Conservation (phyloP, 768 basidiomycete genomes). For the Floccularia luteovirens region DNA sequence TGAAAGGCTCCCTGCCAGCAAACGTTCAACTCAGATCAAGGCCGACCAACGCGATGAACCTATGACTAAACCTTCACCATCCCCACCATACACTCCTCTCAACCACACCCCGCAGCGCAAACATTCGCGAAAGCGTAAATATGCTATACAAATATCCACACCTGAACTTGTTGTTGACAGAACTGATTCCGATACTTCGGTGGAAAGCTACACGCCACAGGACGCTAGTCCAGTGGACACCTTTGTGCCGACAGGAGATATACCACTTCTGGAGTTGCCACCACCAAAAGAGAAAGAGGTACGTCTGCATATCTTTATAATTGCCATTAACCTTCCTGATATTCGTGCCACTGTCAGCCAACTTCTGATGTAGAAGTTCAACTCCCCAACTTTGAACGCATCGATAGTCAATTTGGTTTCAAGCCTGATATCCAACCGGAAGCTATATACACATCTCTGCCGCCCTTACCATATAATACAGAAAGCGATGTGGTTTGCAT, state of each 20-base stretch:
- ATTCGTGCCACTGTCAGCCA: neutral
- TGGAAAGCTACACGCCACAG: conserved; percentile 2
- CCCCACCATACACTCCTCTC: too few species aligned
- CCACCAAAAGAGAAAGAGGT: conserved; percentile 9
- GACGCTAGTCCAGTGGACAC: conserved; percentile 2
- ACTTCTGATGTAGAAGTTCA: conserved; percentile 5
- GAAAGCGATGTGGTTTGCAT: neutral
- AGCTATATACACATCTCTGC: conserved; percentile 1
- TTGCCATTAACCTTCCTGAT: neutral
- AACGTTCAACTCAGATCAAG: too few species aligned
- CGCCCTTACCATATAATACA: conserved; percentile 2
- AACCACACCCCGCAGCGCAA: too few species aligned
- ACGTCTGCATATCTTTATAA: conserved; percentile 3
- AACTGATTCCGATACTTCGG: conserved; percentile 1
- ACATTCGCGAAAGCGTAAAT: too few species aligned
- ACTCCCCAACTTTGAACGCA: conserved; percentile 11
- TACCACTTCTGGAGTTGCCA: conserved; percentile 14
- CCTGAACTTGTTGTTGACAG: neutral
- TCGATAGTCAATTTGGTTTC: conserved; percentile 10
- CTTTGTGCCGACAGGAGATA: conserved; percentile 14
- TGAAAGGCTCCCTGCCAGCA: too few species aligned
- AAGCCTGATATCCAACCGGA: conserved; percentile 3
- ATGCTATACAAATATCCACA: too few species aligned
- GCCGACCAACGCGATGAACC: too few species aligned
- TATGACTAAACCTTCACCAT: too few species aligned